Evolutionary conservation across 306 rosid species (phyloP), one percentile per base, ranked within the genome.

Genomic region (Canavalia gladiata): DNA sequence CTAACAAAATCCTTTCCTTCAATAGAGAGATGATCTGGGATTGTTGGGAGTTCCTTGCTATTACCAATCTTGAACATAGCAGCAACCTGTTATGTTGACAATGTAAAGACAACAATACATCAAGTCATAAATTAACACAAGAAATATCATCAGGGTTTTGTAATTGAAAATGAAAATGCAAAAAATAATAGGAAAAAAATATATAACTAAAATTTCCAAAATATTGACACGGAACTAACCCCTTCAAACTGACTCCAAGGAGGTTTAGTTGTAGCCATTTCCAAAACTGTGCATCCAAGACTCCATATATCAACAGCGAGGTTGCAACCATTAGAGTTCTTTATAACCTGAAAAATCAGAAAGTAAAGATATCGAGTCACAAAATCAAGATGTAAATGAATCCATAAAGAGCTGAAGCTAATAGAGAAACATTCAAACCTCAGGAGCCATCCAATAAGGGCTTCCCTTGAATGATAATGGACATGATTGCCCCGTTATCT

Each of bases 391-490:
- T 39, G 62, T 55, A 31, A 7, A 46, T 57, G 63, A 62, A 80
- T 11, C 47, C 47, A 68, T 7, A 72, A 74, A 68, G 72, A 78
- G 73, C 60, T 34, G 54, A 76, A 50, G 35, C 46, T 25, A 68
- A 59, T 28, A 57, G 58, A 58, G 72, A 59, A 81, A 72, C 4
- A 34, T 64, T 62, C 78, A 67, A 72, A 94, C 98, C 98, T 94
- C 98, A 54, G 98, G 97, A 68, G 98, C 98, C 98, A 94, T 94
- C 98, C 98, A 94, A 83, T 90, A 94, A 57, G 98, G 98, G 87
- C 98, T 94, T 70, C 98, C 98, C 87, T 91, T 92, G 83, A 92
- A 92, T 60, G 98, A 94, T 79, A 94, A 82, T 31, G 97, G 96
- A 80, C 95, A 92, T 37, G 97, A 88, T 79, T 92, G 93, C 77